Percentiles rank a stretch among this genome's conserved stretches.
Evolutionary conservation across 345 rosid species (phyloP).

Genomic region (Zanthoxylum bungeanum): DNA sequence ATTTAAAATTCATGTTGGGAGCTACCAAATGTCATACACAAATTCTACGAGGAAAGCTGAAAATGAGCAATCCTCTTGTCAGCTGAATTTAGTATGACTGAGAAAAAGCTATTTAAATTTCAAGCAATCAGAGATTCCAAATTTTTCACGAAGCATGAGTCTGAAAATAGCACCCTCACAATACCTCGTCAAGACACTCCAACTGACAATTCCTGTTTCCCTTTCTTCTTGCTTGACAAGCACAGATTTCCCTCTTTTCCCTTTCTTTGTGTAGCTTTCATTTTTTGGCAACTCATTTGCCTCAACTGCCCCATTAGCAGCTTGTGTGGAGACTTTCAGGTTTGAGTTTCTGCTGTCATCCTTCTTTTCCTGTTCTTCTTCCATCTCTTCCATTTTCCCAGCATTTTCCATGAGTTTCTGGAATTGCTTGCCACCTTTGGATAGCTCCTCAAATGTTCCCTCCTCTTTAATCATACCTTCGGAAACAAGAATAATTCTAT

Average conservation of each 20-base stretch:
- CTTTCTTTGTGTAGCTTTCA: constrained; percentile 30
- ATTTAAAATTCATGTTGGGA: neutral
- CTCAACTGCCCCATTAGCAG: constrained; percentile 32
- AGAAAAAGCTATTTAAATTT: neutral
- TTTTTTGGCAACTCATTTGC: constrained; percentile 21
- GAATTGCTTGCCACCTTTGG: constrained; percentile 62
- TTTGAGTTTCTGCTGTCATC: constrained; percentile 24
- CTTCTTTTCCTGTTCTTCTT: constrained; percentile 31
- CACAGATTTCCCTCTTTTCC: constrained; percentile 62
- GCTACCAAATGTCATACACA: neutral
- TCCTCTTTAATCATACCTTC: constrained; percentile 83
- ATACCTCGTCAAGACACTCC: constrained; percentile 85
- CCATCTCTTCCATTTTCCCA: constrained; percentile 82
- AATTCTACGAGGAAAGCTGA: neutral
- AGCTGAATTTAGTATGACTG: neutral
- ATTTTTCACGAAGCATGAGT: neutral
- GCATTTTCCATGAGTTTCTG: constrained; percentile 94
- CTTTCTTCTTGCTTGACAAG: constrained; percentile 94
- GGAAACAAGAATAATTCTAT: constrained; percentile 63
- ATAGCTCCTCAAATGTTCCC: constrained; percentile 87
- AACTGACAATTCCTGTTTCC: constrained; percentile 88
- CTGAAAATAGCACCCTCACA: neutral
- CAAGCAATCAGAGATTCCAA: neutral
- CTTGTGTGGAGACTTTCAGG: constrained; percentile 33
- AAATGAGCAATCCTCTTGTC: neutral